Base-by-base conservation (phyloP, 352 stramenopile species). In the Phytophthora citricola region DNA sequence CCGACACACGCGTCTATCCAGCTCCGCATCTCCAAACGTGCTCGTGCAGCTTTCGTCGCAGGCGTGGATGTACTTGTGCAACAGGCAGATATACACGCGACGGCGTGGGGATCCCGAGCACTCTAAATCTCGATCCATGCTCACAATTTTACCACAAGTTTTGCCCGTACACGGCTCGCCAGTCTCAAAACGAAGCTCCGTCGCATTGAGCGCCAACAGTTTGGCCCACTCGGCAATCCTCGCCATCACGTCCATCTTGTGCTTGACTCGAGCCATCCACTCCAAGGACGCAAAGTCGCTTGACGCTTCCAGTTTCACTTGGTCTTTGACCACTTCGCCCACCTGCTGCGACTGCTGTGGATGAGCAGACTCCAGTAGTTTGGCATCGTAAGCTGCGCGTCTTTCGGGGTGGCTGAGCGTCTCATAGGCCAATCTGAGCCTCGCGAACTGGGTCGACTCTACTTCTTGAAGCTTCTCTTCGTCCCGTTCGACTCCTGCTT, bases 241-340 rank as follows among this genome's bases (percentile, higher is more conserved):
- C 36, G 87, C 85, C 83, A 93, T 93, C 1, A 93, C 85, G 48
- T 93, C 85, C 83, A 92, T 93, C 56, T 93, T 93, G 81, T 93
- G 83, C 60, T 93, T 92, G 14, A 93, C 79, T 4, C 85, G 81
- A 6, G 79, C 81, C 81, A 93, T 92, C 85, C 85, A 93, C 66
- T 93, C 85, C 2, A 93, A 71, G 4, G 83, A 92, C 31, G 85
- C 85, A 69, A 92, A 92, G 50, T 93, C 83, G 15, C 78, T 87
- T 12, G 78, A 77, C 11, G 81, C 83, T 59, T 93, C 85, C 2
- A 93, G 29, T 26, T 83, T 77, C 40, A 91, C 78, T 53, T 91
- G 85, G 47, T 89, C 54, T 51, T 78, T 80, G 15, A 91, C 83
- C 4, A 79, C 49, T 39, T 63, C 36, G 11, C 58, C 66, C 27